Base-by-base conservation (phyloP, 768 basidiomycete species). In the Kwoniella sp. region DNA sequence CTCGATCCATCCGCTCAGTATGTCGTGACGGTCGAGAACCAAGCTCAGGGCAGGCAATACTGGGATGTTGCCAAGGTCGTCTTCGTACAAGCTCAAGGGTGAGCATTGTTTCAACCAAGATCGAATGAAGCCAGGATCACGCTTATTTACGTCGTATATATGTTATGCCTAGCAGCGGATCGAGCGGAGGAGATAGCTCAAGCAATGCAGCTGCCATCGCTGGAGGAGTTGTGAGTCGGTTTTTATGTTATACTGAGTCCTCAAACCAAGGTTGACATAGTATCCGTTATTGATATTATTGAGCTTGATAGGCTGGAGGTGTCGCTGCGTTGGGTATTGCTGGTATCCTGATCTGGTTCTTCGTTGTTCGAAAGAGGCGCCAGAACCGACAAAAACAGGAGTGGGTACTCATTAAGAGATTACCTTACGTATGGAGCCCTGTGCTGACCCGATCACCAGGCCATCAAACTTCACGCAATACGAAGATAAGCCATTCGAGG, bases 11-110 rank as follows among this genome's bases (percentile, higher is more conserved):
- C 29, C 2, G 29, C 51, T 3, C 62, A 55, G 30, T 63, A 63
- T 63, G 50, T 33, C 26, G 33, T 63, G 21, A 63, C 55, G 12
- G 53, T 49, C 12, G 26, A 25, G 55, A 56, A 63, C 51, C 49
- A 51, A n/a, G 58, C 48, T 15, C 33, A 40, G 29, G 30, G 30
- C 29, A 52, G 13, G 15, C 49, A 37, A 9, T 51, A 52, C 19
- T 52, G 49, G 58, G 58, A 60, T 52, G 25, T 60, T 7, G 40
- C 49, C 2, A 53, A 60, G 50, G 58, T 52, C 24, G 58, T 60
- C 22, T 60, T 52, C n/a, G 37, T 60, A 8, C 49, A 60, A 13
- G 47, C 58, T 40, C 30, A 52, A 52, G 58, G 58, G 58, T 60
- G 58, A 52, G 58, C n/a, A 37, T 21, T 1, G 57, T 5, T 26